These are phyloP conservation scores for Cercospora janseana DNA, from an alignment of 2,329 filamentous ascomycete genomes.

Conservation along the genomic window DNA sequence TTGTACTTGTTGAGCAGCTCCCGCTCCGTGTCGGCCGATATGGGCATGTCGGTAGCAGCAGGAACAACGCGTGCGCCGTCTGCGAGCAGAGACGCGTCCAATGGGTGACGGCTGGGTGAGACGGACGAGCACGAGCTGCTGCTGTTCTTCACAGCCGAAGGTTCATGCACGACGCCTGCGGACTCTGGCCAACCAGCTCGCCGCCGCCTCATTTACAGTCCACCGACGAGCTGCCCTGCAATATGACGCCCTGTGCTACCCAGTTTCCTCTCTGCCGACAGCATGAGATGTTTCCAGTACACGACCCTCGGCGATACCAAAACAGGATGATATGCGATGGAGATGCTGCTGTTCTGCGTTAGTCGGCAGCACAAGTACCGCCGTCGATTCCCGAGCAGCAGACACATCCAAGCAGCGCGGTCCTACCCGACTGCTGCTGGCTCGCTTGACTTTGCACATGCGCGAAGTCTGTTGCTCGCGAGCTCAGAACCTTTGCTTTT, in stretches of 20 bases:
- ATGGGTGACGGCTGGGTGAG: not conserved
- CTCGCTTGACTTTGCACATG: constrained; percentile 15
- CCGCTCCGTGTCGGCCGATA: constrained; percentile 68
- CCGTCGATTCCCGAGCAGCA: not conserved
- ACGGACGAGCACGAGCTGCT: not conserved
- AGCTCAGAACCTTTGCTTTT: constrained; percentile 11
- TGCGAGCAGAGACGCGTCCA: not conserved
- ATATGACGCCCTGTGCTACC: too few relatives aligned
- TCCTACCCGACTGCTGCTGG: constrained; percentile 2
- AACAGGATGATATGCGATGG: not conserved
- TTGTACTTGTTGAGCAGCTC: constrained; percentile 87
- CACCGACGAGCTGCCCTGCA: not conserved
- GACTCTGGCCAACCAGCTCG: not conserved
- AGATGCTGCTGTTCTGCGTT: not conserved
- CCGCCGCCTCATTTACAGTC: not conserved
- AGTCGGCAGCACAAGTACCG: constrained; percentile 2
- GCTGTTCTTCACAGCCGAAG: constrained; percentile 1
- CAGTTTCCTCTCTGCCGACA: too few relatives aligned
- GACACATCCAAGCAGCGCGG: constrained; percentile 2
- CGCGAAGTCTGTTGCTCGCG: constrained; percentile 8
- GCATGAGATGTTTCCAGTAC: too few relatives aligned
- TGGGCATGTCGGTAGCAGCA: constrained; percentile 35
- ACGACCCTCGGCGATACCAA: too few relatives aligned
- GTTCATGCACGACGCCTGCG: constrained; percentile 2
- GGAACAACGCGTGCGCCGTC: not conserved